Conservation (phyloP, 179 eudicot species). For the Nepenthes alata region DNA sequence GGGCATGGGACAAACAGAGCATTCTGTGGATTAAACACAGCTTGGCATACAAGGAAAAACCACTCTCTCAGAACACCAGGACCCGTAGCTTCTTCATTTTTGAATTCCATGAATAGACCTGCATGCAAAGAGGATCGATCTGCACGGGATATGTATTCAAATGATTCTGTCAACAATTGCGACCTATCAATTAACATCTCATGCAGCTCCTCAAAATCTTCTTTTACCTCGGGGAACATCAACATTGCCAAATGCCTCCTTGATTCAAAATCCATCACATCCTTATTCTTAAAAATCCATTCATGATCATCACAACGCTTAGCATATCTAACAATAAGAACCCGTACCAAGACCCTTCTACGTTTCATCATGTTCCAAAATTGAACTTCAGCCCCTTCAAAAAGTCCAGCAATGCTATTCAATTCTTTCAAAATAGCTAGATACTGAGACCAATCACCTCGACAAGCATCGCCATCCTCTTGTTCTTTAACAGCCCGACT, state of each 20-base stretch:
- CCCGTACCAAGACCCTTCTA: conserved; percentile 32
- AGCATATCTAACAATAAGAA: conserved; percentile 49
- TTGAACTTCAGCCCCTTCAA: conserved; percentile 26
- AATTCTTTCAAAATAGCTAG: conserved; percentile 61
- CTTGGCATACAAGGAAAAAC: conserved; percentile 82
- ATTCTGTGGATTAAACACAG: conserved; percentile 67
- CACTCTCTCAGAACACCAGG: conserved; percentile 97
- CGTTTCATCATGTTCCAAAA: conserved; percentile 44
- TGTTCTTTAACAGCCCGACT: conserved; percentile 10
- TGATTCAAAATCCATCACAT: conserved; percentile 55
- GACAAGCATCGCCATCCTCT: conserved; percentile 13
- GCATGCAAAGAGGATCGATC: conserved; percentile 39
- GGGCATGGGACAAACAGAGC: conserved; percentile 81
- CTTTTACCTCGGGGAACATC: conserved; percentile 72
- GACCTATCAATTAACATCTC: conserved; percentile 90
- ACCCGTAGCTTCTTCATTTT: conserved; percentile 92
- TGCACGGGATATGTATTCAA: conserved; percentile 60
- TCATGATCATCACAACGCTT: conserved; percentile 38
- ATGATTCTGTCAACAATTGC: conserved; percentile 69
- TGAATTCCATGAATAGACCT: conserved; percentile 84
- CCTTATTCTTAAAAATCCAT: conserved; percentile 69
- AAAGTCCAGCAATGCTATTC: conserved; percentile 32
- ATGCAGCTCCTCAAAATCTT: conserved; percentile 68
- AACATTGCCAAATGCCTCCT: conserved; percentile 79
- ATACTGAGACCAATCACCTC: conserved; percentile 38